Evolutionary conservation across 2,329 filamentous ascomycete genomes (phyloP).

Genomic region (Mycosphaerella sp.): DNA sequence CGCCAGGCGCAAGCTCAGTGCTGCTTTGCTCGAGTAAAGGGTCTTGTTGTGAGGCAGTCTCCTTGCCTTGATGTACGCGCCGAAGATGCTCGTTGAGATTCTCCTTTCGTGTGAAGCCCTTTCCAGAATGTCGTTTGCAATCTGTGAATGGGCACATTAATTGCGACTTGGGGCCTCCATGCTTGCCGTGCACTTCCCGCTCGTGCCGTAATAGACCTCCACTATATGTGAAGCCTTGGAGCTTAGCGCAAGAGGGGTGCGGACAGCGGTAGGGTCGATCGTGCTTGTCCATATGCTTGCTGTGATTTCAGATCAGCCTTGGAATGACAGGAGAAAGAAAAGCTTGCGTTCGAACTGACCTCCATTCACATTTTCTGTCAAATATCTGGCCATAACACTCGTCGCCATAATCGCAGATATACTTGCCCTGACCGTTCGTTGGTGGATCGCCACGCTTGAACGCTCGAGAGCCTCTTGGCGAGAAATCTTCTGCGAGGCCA

Average conservation of each 20-base stretch:
- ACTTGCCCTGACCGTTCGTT: slow-evolving; percentile 66
- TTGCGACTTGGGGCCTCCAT: slow-evolving; percentile 80
- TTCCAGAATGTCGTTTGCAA: slow-evolving; percentile 83
- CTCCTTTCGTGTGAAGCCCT: slow-evolving; percentile 87
- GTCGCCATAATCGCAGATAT: slow-evolving; percentile 60
- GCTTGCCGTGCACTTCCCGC: slow-evolving; percentile 86
- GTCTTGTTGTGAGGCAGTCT: slow-evolving; percentile 17
- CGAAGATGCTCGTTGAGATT: slow-evolving; percentile 91
- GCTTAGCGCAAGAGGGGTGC: slow-evolving; percentile 77
- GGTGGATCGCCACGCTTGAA: slow-evolving; percentile 46
- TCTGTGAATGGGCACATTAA: slow-evolving; percentile 78
- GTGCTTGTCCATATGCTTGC: slow-evolving; percentile 98
- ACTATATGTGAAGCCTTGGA: slow-evolving; percentile 91
- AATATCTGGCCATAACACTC: slow-evolving; percentile 69
- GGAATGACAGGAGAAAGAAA: not conserved
- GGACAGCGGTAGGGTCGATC: slow-evolving; percentile 85
- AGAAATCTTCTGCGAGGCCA: slow-evolving; percentile 15
- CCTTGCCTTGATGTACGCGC: slow-evolving; percentile 59
- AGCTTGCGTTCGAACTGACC: slow-evolving; percentile 52
- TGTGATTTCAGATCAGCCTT: slow-evolving; percentile 37
- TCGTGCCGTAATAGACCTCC: slow-evolving; percentile 85
- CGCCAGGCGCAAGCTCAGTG: slow-evolving; percentile 15
- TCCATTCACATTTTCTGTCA: slow-evolving; percentile 85
- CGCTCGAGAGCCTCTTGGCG: slow-evolving; percentile 23
- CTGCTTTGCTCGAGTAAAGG: slow-evolving; percentile 13